Evolutionary conservation across 805 yeast species (phyloP), one percentile per base, ranked within the genome.

Genomic region (Tetrapisispora phaffii): DNA sequence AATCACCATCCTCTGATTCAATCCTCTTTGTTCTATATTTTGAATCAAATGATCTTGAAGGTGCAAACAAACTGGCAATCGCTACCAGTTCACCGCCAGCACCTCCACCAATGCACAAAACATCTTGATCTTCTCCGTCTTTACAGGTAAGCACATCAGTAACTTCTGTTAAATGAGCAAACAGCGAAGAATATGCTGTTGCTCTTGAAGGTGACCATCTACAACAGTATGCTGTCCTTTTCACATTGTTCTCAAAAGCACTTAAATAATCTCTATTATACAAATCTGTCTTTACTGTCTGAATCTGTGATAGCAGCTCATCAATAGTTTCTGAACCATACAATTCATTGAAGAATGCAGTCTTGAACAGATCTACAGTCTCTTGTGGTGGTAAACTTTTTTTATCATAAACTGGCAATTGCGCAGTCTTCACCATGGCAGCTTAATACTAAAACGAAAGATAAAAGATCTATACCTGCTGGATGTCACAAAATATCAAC

Each of bases 181-280:
- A 80, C 20, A 87, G 68, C 1, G 87, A 76, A 2, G 82, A 62
- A 58, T 87, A 87, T 0, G 86, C 79, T 39, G 85, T 67, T 0
- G 95, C 80, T 45, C 96, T 68, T 0, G 93, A 77, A 0, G 96
- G 89, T 0, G 93, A 74, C 96, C 96, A 87, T 52, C 96, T 68
- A 19, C 81, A 75, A 17, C 80, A 84, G 56, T 87, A 87, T 0
- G 94, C 95, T 50, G 73, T 74, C 43, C 94, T 69, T 52, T 82
- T 80, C 39, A 68, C 72, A 42, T 74, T 79, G 42, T 67, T 64
- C 45, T 75, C 75, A 59, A 88, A 87, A 0, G 96, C 96, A 10
- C 68, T 66, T 4, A 71, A 46, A 58, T 85, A 87, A 48, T 86
- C 79, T 52, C 96, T 66, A 42, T 85, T 75, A 60, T 68, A 87